Evolutionary conservation across 2,329 filamentous ascomycete species (phyloP).

Genomic region (Colletotrichum chlorophyti): DNA sequence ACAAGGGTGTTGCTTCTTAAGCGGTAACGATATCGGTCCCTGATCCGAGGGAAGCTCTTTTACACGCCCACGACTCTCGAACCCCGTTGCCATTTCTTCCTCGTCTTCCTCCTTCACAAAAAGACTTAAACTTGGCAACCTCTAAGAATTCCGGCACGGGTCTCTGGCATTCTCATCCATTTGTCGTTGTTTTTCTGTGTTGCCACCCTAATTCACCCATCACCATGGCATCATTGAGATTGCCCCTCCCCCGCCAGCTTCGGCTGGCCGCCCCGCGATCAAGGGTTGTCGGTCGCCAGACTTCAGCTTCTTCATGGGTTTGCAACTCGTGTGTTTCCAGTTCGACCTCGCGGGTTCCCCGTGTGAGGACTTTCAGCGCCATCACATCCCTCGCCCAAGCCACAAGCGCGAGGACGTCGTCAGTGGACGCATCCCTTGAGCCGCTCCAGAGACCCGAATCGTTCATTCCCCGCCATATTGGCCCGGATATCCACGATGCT

Average conservation of each 20-base stretch:
- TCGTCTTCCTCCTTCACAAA: not conserved
- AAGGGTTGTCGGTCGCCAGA: conserved; percentile 22
- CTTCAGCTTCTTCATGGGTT: conserved; percentile 19
- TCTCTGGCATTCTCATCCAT: not conserved
- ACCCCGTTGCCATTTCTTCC: not conserved
- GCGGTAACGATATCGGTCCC: conserved; percentile 24
- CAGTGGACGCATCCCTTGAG: conserved; percentile 28
- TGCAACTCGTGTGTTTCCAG: conserved; percentile 21
- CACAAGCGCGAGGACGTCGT: conserved; percentile 11
- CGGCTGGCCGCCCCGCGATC: conserved; percentile 26
- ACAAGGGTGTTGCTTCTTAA: conserved; percentile 22
- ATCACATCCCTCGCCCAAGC: conserved; percentile 13
- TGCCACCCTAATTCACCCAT: not conserved
- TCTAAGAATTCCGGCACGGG: not conserved
- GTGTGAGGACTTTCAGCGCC: conserved; percentile 22
- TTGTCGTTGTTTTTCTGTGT: not conserved
- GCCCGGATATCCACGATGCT: conserved; percentile 73
- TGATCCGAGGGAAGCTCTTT: conserved; percentile 19
- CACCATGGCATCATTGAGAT: conserved; percentile 29
- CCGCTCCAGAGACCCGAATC: conserved; percentile 54
- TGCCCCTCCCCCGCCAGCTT: conserved; percentile 29
- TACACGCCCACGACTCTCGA: conserved; percentile 9
- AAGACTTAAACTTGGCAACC: not conserved
- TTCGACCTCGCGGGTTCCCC: conserved; percentile 3
- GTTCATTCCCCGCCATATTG: conserved; percentile 87